Base-by-base conservation (phyloP, 2,329 filamentous ascomycete genomes). In the Monosporascus sp. region DNA sequence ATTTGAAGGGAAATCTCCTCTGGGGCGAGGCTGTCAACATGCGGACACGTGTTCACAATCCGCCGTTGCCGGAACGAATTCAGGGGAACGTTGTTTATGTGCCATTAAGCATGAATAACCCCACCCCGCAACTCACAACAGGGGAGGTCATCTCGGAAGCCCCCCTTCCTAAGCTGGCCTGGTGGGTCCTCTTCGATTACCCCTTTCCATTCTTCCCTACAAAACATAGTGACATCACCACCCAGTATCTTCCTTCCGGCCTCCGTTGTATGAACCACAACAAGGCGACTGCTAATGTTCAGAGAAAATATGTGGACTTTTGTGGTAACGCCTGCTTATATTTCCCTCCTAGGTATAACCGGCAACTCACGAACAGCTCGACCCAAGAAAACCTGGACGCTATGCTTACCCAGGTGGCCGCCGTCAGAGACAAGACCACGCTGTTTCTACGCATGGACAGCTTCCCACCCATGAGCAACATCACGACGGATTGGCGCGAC, bases 401-500 rank as follows among this genome's bases (percentile, higher is more conserved):
- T n/a, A 31, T 17, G 6, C 38, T 14, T 6, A 47, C 17, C 15
- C 37, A 17, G 20, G 41, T 44, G 20, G 37, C 3, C 9, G 43
- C 35, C 11, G 8, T 18, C 24, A n/a, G 43, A 20, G 35, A 48
- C 45, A 48, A 48, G 50, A 37, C 43, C 35, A 17, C 31, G 43
- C 31, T 52, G 20, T 49, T 47, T 38, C 18, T 52, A 18, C 51
- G 51, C 46, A 37, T 43, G 45, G 47, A 52, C 51, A 20, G 24
- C 11, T 11, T 43, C 22, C 51, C 51, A 25, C 51, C 51, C 6
- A 18, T 52, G 49, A 53, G 50, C 24, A 52, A 52, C 35, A 51
- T 58, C 47, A 49, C 54, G 49, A 59, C 55, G 46, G 58, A 60
- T 22, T 57, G 57, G 52, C 58, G 58, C 15, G 49, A 54, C 25